Conservation (phyloP, 75 land plant genomes). For the Pinus taeda region DNA sequence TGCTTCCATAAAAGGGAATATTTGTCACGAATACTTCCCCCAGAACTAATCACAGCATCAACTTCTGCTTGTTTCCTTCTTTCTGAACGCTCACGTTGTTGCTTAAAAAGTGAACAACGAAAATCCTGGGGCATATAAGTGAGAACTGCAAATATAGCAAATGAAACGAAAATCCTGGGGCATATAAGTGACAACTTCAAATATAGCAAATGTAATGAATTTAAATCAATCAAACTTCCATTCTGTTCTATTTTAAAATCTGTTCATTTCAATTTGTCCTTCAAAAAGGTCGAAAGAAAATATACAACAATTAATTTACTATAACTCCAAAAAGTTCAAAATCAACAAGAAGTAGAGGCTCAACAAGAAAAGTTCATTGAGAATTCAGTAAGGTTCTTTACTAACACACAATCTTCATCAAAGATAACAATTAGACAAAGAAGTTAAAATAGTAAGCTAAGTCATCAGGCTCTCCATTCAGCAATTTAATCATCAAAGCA, state of each 20-base stretch:
- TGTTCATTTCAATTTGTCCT: background rate
- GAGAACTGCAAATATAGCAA: conserved; percentile 69
- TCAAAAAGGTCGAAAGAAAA: background rate
- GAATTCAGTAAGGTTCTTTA: background rate
- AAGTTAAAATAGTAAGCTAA: background rate
- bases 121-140: conserved; percentile 99
- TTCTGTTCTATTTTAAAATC: background rate
- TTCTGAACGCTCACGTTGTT: conserved; percentile 96
- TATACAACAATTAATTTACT: background rate
- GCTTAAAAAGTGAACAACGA: conserved; percentile 75
- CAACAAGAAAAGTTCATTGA: background rate
- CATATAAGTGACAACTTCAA: conserved; percentile 97
- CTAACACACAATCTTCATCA: background rate
- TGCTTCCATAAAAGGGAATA: conserved; percentile 92
- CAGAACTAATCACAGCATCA: conserved; percentile 72
- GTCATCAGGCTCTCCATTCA: background rate
- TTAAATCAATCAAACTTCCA: background rate
- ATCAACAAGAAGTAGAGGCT: background rate
- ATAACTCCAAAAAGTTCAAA: background rate
- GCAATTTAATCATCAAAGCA: background rate
- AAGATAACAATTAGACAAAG: background rate
- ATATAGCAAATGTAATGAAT: conserved; percentile 4
- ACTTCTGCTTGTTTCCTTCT: conserved; percentile 80
- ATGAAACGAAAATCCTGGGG: conserved; percentile 89
- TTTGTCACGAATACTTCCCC: conserved; percentile 86